These are phyloP conservation scores for Boletus eberwhitei DNA, from an alignment of 768 basidiomycete species.

Conservation along the genomic window DNA sequence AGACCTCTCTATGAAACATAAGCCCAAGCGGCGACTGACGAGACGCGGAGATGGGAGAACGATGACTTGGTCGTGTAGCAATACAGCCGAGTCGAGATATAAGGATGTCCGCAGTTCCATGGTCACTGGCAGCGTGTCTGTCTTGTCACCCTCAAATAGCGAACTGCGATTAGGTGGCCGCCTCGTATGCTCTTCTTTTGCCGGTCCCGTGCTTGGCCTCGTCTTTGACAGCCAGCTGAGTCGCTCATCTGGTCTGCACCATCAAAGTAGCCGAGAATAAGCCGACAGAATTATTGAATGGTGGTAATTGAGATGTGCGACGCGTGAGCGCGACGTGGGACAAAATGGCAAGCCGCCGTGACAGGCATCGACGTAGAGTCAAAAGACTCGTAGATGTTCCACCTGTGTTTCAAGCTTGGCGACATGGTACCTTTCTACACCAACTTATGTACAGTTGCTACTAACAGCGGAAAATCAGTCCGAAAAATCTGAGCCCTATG, in stretches of 20 bases:
- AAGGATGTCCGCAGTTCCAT: background rate
- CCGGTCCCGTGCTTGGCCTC: background rate
- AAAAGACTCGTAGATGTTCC: background rate
- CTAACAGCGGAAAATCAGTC: too few species aligned
- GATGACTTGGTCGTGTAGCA: background rate
- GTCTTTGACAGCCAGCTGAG: constrained; percentile 1
- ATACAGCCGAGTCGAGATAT: background rate
- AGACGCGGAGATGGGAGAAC: background rate
- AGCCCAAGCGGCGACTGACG: background rate
- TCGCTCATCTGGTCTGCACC: constrained; percentile 24
- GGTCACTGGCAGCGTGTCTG: background rate
- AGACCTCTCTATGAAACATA: too few species aligned
- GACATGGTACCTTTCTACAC: too few species aligned
- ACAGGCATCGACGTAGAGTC: background rate
- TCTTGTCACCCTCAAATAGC: background rate
- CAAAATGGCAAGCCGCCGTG: background rate
- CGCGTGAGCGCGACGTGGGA: background rate
- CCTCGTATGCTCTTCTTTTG: background rate
- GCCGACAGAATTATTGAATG: background rate
- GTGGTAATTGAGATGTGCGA: background rate
- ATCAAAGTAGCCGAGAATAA: constrained; percentile 4
- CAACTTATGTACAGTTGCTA: too few species aligned
- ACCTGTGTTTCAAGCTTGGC: too few species aligned
- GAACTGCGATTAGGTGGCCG: too few species aligned
- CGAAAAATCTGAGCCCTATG: too few species aligned